A percentile compares a stretch with the other conserved stretches of the same genome.
Evolutionary conservation across 495 filamentous ascomycete species (phyloP).

Genomic region (Aspergillus asperescens): DNA sequence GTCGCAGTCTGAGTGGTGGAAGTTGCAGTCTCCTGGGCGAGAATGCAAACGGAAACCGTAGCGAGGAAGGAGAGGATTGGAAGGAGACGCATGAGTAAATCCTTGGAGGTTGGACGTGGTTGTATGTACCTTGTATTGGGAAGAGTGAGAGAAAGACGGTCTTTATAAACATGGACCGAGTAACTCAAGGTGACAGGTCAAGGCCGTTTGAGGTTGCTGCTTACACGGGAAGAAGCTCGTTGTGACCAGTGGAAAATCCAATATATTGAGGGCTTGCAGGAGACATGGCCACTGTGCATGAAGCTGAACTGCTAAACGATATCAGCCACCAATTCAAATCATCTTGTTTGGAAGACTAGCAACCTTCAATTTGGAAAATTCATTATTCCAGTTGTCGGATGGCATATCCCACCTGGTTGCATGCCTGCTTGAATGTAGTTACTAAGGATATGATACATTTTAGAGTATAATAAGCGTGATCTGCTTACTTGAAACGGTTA

Average conservation of each 20-base stretch:
- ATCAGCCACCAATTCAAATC: neutral
- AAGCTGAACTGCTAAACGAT: neutral
- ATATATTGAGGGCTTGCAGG: neutral
- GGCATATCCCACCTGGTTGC: too few relatives aligned
- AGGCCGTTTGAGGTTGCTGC: neutral
- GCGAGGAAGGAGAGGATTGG: slow-evolving; percentile 4
- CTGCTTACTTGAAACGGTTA: too few relatives aligned
- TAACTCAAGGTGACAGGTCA: neutral
- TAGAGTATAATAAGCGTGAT: too few relatives aligned
- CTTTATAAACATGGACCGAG: neutral
- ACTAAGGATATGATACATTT: too few relatives aligned
- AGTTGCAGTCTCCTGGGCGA: slow-evolving; percentile 5
- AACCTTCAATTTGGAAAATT: neutral
- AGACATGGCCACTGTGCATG: neutral
- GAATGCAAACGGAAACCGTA: slow-evolving; percentile 3
- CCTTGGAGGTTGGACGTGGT: neutral
- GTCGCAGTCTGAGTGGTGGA: neutral
- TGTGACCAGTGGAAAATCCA: neutral
- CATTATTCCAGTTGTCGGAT: neutral
- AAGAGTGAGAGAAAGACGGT: neutral
- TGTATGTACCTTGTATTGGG: neutral
- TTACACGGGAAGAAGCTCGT: neutral
- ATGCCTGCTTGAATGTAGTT: too few relatives aligned
- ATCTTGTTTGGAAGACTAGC: neutral
- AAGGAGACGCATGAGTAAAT: slow-evolving; percentile 13